Conservation (phyloP, 163 green algal genomes). For the Scenedesmus sp. region DNA sequence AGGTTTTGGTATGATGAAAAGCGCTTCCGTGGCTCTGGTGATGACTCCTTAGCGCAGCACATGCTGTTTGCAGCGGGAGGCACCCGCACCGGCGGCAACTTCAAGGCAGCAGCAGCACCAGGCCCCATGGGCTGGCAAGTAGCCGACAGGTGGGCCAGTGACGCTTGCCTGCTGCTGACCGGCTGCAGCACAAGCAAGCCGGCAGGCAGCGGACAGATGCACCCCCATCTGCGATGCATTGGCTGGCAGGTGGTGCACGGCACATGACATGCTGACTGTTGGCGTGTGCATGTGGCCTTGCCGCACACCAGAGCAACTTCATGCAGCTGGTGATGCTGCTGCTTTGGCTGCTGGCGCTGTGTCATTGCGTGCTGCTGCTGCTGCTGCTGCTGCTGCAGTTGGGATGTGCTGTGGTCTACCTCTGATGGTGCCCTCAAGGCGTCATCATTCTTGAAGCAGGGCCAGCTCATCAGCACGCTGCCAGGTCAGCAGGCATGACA, state of each 20-base stretch:
- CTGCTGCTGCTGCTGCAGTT: slow-evolving; percentile 33
- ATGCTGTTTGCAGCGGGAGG: slow-evolving; percentile 62
- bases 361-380: not conserved
- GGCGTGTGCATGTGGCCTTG: not conserved
- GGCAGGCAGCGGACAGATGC: not conserved
- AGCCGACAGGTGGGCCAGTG: slow-evolving; percentile 35
- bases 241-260: not conserved
- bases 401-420: slow-evolving; percentile 72
- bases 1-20: slow-evolving; percentile 74
- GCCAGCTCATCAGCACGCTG: slow-evolving; percentile 42
- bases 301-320: not conserved
- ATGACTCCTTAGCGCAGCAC: slow-evolving; percentile 59
- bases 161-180: not conserved
- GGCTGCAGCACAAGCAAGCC: not conserved
- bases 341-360: not conserved
- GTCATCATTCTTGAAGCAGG: not conserved
- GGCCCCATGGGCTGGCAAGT: slow-evolving; percentile 66
- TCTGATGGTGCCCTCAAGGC: slow-evolving; percentile 61
- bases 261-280: not conserved
- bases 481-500: not conserved
- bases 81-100: slow-evolving; percentile 56
- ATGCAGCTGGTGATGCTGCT: not conserved
- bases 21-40: slow-evolving; percentile 64
- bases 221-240: not conserved
- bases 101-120: slow-evolving; percentile 48